Conservation (phyloP, 306 rosid genomes). For the Quercus variabilis region DNA sequence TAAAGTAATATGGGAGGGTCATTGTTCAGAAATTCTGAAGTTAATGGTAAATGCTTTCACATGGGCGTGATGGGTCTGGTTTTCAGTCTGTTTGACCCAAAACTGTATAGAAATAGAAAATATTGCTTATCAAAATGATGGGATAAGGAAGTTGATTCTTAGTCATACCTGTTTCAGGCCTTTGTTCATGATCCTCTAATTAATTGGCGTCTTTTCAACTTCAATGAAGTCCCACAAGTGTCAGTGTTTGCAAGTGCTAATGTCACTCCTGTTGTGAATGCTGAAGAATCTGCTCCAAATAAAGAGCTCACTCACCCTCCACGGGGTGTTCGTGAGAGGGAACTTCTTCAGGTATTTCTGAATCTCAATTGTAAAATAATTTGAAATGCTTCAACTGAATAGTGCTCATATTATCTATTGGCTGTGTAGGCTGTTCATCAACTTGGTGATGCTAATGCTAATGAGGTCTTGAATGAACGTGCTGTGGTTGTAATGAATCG, state of each 20-base stretch:
- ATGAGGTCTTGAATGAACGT: constrained; percentile 94
- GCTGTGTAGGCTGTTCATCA: constrained; percentile 82
- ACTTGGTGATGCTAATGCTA: constrained; percentile 98
- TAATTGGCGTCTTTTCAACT: constrained; percentile 99
- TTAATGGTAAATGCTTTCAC: not conserved
- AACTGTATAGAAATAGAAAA: not conserved
- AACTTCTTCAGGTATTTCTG: constrained; percentile 79
- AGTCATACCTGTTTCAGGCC: constrained; percentile 53
- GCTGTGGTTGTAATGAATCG: constrained; percentile 99
- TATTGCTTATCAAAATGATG: not conserved
- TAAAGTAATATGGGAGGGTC: not conserved
- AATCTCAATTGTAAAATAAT: constrained; percentile 15
- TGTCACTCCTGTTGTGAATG: constrained; percentile 62
- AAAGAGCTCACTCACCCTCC: constrained; percentile 88
- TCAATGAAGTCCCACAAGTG: constrained; percentile 97
- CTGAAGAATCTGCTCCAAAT: constrained; percentile 68
- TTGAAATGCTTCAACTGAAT: constrained; percentile 8
- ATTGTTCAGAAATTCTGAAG: not conserved
- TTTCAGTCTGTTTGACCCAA: not conserved
- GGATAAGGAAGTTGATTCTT: constrained; percentile 1
- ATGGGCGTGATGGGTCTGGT: not conserved
- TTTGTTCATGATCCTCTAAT: constrained; percentile 98
- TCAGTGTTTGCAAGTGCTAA: constrained; percentile 63
- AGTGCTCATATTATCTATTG: constrained; percentile 29
- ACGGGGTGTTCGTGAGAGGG: constrained; percentile 96